phyloP scores from a whole-genome alignment of 116 monocot genomes.

The Posidonia oceanica region DNA sequence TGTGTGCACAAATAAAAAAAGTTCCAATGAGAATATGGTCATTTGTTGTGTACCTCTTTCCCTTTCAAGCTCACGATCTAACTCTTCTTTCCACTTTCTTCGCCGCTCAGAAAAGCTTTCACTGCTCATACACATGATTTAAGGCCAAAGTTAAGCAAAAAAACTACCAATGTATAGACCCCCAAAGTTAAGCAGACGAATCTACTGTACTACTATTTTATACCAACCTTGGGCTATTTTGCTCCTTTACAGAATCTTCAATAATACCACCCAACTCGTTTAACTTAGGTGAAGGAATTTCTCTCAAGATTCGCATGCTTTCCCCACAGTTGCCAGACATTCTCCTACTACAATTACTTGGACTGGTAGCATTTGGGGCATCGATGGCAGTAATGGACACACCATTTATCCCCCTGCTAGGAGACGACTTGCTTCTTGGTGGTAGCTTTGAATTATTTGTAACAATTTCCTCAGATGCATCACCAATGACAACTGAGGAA shows the following conservation, averaged over 20 bases:
- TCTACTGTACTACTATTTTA: too few relatives aligned
- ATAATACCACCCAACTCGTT: constrained; percentile 34
- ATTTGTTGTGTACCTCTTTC: constrained; percentile 40
- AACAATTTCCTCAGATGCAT: constrained; percentile 24
- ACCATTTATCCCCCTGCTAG: constrained; percentile 22
- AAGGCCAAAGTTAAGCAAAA: background rate
- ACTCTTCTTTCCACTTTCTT: constrained; percentile 82
- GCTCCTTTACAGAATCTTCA: constrained; percentile 27
- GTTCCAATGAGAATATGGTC: background rate
- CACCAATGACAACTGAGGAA: constrained; percentile 10
- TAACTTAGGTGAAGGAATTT: constrained; percentile 47
- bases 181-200: too few relatives aligned
- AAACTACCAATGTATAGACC: background rate
- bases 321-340: constrained; percentile 16
- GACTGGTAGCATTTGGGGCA: constrained; percentile 9
- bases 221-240: constrained; percentile 38
- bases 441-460: constrained; percentile 31
- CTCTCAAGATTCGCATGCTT: constrained; percentile 26
- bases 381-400: constrained; percentile 8
- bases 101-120: constrained; percentile 25
- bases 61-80: constrained; percentile 68
- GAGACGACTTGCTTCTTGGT: constrained; percentile 37
- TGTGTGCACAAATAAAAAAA: background rate
- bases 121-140: constrained; percentile 9
- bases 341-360: constrained; percentile 13